Percentiles rank a stretch among this genome's conserved stretches.
Evolutionary conservation across 2,329 filamentous ascomycete species (phyloP).

Genomic region (Phaeosphaeriaceae sp.): DNA sequence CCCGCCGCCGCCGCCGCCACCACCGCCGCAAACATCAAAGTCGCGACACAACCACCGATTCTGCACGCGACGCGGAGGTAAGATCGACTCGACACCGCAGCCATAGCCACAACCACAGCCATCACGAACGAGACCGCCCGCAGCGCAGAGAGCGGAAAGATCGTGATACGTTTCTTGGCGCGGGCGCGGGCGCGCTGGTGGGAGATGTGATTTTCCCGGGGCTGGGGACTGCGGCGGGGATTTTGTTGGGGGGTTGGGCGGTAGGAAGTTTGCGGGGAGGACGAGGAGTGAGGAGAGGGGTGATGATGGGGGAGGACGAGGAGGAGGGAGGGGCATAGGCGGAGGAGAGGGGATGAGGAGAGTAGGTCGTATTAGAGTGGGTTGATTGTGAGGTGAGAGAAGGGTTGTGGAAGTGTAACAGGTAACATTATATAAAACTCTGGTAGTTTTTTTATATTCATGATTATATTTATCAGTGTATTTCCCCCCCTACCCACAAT

Average conservation of each 20-base stretch:
- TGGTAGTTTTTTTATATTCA: no score
- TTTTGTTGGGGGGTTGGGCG: slow-evolving; percentile 53
- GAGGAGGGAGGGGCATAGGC: slow-evolving; percentile 29
- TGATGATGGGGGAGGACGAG: no score
- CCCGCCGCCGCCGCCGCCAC: slow-evolving; percentile 17
- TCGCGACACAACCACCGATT: slow-evolving; percentile 15
- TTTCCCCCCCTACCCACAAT: no score
- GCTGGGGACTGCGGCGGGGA: slow-evolving; percentile 47
- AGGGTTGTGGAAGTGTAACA: not conserved
- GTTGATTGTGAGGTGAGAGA: slow-evolving; percentile 62
- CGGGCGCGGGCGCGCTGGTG: slow-evolving; percentile 52
- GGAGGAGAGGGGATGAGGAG: slow-evolving; percentile 45
- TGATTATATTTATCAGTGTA: no score
- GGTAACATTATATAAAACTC: no score
- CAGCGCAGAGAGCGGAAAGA: slow-evolving; percentile 29
- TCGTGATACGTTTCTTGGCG: slow-evolving; percentile 53
- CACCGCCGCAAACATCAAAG: slow-evolving; percentile 21
- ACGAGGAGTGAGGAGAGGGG: slow-evolving; percentile 22
- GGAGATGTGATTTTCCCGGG: slow-evolving; percentile 55
- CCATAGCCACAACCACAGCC: not conserved
- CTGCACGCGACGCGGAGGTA: slow-evolving; percentile 12
- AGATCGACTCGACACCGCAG: slow-evolving; percentile 2
- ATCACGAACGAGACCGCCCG: not conserved
- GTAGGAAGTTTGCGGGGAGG: slow-evolving; percentile 49
- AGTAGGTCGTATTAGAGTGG: slow-evolving; percentile 58